Conservation (phyloP, 257 asterid genomes). For the Solanum acaule region DNA sequence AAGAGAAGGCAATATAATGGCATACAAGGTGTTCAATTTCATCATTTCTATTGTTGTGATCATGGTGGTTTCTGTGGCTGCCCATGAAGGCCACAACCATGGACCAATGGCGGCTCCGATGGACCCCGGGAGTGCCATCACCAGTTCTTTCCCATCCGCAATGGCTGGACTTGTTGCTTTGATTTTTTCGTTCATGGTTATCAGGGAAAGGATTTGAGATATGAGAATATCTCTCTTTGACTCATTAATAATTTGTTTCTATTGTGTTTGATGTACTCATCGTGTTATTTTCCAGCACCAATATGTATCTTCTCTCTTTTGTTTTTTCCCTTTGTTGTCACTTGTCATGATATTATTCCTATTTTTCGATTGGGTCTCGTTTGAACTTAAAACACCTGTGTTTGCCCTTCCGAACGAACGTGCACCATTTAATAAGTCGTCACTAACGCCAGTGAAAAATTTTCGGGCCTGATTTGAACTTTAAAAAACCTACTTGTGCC, state of each 20-base stretch:
- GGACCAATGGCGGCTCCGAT: background rate
- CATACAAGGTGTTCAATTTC: background rate
- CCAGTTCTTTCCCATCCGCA: background rate
- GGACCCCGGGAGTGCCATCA: background rate
- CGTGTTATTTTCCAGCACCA: background rate
- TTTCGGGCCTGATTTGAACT: no score
- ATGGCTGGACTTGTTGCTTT: background rate
- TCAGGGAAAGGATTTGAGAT: background rate
- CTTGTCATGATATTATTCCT: background rate
- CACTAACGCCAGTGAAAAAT: no score
- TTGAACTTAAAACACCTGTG: no score
- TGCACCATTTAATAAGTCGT: no score
- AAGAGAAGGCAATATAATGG: background rate
- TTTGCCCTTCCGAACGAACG: no score
- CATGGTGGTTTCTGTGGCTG: background rate
- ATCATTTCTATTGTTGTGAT: background rate
- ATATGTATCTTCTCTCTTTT: background rate
- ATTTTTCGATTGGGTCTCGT: no score
- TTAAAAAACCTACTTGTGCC: no score
- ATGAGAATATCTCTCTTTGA: background rate
- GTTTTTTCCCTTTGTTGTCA: background rate
- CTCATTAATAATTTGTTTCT: background rate
- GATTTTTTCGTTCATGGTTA: background rate
- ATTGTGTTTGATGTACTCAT: background rate
- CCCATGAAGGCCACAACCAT: conserved; percentile 1